A percentile compares a stretch with the other conserved stretches of the same genome.
These are phyloP conservation scores for Leishmania turanica DNA, from an alignment of 208 protist species.

Conservation along the genomic window DNA sequence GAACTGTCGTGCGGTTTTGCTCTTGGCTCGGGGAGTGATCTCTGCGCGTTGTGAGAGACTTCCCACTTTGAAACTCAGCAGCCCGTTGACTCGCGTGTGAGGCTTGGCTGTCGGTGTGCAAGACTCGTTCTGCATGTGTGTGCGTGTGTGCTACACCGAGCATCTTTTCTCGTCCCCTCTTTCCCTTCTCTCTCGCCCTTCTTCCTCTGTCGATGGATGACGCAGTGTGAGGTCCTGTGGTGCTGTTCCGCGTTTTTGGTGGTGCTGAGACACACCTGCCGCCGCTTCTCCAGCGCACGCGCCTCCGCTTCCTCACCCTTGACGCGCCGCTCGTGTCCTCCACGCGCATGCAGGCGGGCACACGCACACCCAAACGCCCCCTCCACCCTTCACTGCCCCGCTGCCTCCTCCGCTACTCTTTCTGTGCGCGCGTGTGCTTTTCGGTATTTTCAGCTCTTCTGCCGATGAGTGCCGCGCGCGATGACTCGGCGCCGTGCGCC, in stretches of 20 bases:
- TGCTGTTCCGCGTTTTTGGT: not conserved
- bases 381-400: not conserved
- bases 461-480: not conserved
- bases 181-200: not conserved
- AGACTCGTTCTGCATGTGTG: not conserved
- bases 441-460: not conserved
- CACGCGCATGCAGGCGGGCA: not conserved
- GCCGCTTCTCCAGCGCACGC: not conserved
- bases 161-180: not conserved
- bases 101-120: not conserved
- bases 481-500: conserved; percentile 60
- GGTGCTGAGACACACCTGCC: not conserved
- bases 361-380: not conserved
- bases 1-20: not conserved
- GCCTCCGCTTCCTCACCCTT: not conserved
- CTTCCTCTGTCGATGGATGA: not conserved
- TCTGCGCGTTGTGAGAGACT: not conserved
- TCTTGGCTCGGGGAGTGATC: not conserved
- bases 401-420: not conserved
- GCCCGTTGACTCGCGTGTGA: not conserved
- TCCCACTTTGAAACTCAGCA: not conserved
- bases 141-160: not conserved
- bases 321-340: not conserved
- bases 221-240: not conserved
- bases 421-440: not conserved